Percentiles rank a stretch among this genome's conserved stretches.
These are phyloP conservation scores for Paramecium tetraurelia DNA, from an alignment of 73 alveolate genomes.

Conservation along the genomic window DNA sequence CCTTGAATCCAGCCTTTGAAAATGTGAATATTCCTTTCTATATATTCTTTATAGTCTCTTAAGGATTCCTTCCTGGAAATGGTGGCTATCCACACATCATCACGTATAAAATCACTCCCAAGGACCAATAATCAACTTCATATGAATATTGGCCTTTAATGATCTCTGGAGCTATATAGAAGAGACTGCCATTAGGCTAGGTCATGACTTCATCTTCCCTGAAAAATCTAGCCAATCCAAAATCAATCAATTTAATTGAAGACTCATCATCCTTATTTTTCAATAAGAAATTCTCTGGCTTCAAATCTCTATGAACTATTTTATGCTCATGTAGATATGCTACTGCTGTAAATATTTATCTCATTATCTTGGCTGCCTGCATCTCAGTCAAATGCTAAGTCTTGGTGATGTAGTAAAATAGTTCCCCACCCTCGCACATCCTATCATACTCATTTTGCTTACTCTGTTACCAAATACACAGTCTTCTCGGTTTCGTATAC, in stretches of 20 bases:
- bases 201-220: constrained; percentile 53
- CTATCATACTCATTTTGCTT: background rate
- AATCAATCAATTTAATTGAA: constrained; percentile 68
- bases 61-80: constrained; percentile 65
- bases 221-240: constrained; percentile 75
- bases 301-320: constrained; percentile 70
- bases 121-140: constrained; percentile 69
- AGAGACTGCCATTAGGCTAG: constrained; percentile 70
- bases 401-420: constrained; percentile 59
- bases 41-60: constrained; percentile 68
- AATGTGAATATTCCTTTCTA: constrained; percentile 46
- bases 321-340: constrained; percentile 62
- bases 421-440: constrained; percentile 75
- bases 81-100: constrained; percentile 55
- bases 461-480: constrained; percentile 70
- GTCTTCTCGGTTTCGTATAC: constrained; percentile 67
- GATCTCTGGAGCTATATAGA: constrained; percentile 75
- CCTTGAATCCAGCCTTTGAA: constrained; percentile 1
- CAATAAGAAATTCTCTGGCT: constrained; percentile 71
- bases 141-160: constrained; percentile 63
- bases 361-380: constrained; percentile 74
- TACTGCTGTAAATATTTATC: constrained; percentile 65
- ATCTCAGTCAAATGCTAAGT: constrained; percentile 75
- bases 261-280: constrained; percentile 58
- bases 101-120: constrained; percentile 65